A percentile compares a stretch with the other conserved stretches of the same genome.
Conservation (phyloP, 805 yeast species). For the Sungouiozyma ichnusensis region DNA sequence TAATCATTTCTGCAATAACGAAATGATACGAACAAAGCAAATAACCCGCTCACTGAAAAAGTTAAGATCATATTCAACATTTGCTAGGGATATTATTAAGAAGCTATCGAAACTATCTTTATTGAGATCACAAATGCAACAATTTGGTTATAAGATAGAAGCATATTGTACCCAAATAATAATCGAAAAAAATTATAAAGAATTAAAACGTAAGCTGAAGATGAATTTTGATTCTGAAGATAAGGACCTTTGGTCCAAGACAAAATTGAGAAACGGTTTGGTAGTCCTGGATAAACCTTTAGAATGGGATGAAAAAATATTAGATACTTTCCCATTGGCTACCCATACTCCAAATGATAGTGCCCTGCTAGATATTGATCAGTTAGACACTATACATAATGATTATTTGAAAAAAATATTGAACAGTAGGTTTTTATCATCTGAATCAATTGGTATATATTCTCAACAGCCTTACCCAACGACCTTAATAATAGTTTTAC, state of each 20-base stretch:
- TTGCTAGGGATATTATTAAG: constrained; percentile 19
- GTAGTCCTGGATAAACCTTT: constrained; percentile 22
- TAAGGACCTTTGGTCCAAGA: constrained; percentile 7
- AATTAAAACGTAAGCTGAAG: constrained; percentile 27
- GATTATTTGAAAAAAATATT: constrained; percentile 22
- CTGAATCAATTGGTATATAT: constrained; percentile 22
- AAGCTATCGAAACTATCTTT: constrained; percentile 24
- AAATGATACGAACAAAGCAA: constrained; percentile 36
- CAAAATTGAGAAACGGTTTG: constrained; percentile 26
- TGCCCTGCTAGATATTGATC: constrained; percentile 35
- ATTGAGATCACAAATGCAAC: constrained; percentile 28
- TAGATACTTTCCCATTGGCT: constrained; percentile 9
- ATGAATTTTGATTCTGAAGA: constrained; percentile 15
- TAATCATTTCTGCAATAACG: constrained; percentile 37
- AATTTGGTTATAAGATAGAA: constrained; percentile 27
- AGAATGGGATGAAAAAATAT: constrained; percentile 16
- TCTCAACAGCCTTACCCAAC: constrained; percentile 34
- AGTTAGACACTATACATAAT: constrained; percentile 33
- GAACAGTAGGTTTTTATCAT: constrained; percentile 16
- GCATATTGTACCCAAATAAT: constrained; percentile 24
- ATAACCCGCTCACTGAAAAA: constrained; percentile 24
- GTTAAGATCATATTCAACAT: constrained; percentile 14
- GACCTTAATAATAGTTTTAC: constrained; percentile 32
- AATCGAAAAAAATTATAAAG: constrained; percentile 23
- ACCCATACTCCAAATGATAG: not conserved